Evolutionary conservation across 305 asterid genomes (phyloP).

Genomic region (Nicotiana rustica): DNA sequence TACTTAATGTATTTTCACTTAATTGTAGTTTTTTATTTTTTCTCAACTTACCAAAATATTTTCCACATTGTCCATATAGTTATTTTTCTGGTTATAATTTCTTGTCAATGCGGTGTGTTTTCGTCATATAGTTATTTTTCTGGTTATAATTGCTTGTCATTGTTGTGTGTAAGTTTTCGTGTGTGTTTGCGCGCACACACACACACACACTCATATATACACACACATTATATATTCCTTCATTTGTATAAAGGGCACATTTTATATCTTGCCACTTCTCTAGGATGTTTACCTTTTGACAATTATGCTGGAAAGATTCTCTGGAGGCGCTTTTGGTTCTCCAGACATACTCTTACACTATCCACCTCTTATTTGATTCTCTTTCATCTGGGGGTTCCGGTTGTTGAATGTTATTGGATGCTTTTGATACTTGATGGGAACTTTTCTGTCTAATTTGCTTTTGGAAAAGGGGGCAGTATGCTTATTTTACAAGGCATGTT

Average conservation of each 20-base stretch:
- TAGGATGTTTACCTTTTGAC: background rate
- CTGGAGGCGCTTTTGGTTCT: conserved; percentile 9
- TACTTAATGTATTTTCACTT: background rate
- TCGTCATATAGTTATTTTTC: background rate
- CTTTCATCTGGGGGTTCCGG: conserved; percentile 4
- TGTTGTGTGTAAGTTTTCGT: background rate
- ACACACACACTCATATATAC: background rate
- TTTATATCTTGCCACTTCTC: background rate
- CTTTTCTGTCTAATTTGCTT: background rate
- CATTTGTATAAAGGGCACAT: background rate
- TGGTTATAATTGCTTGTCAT: background rate
- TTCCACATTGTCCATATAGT: background rate
- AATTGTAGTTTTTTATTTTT: background rate
- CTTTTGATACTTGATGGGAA: conserved; percentile 22
- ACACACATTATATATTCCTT: conserved; percentile 21
- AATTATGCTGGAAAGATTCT: conserved; percentile 16
- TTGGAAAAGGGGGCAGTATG: background rate
- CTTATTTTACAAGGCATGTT: conserved; percentile 24
- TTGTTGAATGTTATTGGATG: background rate
- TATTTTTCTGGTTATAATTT: background rate
- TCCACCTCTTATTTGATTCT: conserved; percentile 24
- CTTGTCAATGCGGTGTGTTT: background rate
- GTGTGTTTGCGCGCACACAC: background rate
- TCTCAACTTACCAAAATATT: background rate
- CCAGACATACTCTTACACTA: background rate